Conservation (phyloP, 176 grass and related monocot species). For the Ananas comosus region DNA sequence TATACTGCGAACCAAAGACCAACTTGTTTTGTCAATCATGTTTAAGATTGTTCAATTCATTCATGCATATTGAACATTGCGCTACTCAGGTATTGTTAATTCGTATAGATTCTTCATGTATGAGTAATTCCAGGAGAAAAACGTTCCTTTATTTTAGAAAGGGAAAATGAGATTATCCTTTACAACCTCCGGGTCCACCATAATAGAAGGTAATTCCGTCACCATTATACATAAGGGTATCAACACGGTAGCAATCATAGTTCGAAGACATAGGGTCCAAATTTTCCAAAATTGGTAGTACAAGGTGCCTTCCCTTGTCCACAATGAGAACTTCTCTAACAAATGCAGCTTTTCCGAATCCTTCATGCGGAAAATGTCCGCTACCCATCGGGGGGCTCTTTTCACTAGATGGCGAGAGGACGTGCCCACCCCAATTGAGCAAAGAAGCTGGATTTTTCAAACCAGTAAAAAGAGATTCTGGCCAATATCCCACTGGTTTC, state of each 20-base stretch:
- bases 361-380: conserved; percentile 23
- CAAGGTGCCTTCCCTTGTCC: background rate
- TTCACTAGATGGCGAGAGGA: background rate
- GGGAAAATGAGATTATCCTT: no score
- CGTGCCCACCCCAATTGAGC: background rate
- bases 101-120: no score
- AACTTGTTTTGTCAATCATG: no score
- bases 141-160: no score
- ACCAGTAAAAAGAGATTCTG: background rate
- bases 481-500: conserved; percentile 26
- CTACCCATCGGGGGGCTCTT: conserved; percentile 17
- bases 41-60: no score
- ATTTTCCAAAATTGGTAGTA: background rate
- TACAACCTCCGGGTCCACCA: conserved; percentile 22
- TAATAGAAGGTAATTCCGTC: background rate
- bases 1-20: no score
- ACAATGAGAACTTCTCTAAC: background rate
- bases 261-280: background rate
- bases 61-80: no score
- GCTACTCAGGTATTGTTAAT: no score
- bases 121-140: no score
- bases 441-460: background rate
- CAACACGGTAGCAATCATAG: background rate
- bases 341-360: conserved; percentile 15
- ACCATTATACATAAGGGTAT: background rate